Conservation (phyloP, 148 eudicot species). For the Fagopyrum esculentum region DNA sequence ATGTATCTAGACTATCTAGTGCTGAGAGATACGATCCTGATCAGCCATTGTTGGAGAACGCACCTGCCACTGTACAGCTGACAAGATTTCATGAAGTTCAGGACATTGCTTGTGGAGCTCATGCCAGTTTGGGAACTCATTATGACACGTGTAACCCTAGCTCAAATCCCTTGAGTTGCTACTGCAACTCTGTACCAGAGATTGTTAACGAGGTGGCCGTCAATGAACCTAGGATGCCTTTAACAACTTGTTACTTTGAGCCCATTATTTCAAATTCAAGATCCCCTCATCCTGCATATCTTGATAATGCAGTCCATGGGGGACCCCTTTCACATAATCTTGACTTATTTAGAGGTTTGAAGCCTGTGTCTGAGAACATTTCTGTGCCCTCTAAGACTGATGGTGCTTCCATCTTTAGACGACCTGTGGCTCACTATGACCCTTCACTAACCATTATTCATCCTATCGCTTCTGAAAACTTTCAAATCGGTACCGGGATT, state of each 20-base stretch:
- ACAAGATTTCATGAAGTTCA: neutral
- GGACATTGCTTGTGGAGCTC: neutral
- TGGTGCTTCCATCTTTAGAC: neutral
- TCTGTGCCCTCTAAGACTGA: neutral
- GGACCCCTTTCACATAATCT: neutral
- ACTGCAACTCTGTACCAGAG: neutral
- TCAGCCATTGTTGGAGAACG: neutral
- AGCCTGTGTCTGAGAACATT: neutral
- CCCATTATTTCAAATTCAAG: neutral
- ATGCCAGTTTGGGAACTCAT: neutral
- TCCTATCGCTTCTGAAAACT: neutral
- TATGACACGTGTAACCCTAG: neutral
- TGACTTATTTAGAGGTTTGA: neutral
- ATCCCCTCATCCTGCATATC: neutral
- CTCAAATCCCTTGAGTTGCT: neutral
- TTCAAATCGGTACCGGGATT: neutral
- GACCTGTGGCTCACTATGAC: neutral
- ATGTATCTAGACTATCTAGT: neutral
- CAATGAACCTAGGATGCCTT: neutral
- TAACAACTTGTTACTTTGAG: neutral
- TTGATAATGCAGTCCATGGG: neutral
- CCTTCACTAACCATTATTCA: neutral
- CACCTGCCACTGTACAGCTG: neutral
- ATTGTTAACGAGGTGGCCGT: neutral
- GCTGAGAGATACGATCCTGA: constrained; percentile 10